Evolutionary conservation across 2,329 filamentous ascomycete species (phyloP).

Genomic region (Trichoderma oligosporum): DNA sequence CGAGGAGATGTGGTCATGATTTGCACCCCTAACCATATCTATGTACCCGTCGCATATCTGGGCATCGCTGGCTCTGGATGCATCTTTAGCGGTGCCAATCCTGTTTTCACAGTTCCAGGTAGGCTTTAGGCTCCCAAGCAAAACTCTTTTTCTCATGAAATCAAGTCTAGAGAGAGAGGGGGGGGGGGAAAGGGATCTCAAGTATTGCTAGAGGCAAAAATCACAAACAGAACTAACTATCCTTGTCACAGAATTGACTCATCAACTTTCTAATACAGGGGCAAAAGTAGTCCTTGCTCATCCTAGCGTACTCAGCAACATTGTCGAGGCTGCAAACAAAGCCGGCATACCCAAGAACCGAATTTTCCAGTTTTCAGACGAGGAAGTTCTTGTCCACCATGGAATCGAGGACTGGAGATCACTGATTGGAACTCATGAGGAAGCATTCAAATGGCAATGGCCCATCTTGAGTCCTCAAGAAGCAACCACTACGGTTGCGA

Average conservation of each 20-base stretch:
- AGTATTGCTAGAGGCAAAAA: not conserved
- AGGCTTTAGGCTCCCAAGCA: constrained; percentile 19
- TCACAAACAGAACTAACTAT: not conserved
- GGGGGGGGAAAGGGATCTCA: no score
- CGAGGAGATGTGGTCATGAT: constrained; percentile 52
- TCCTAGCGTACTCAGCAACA: constrained; percentile 41
- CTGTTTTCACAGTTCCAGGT: constrained; percentile 48
- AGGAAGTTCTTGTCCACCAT: constrained; percentile 27
- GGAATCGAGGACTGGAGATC: constrained; percentile 42
- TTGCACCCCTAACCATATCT: constrained; percentile 53
- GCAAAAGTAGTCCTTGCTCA: constrained; percentile 50
- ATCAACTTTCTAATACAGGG: constrained; percentile 49
- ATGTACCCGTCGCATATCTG: constrained; percentile 51
- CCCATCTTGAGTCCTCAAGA: constrained; percentile 35
- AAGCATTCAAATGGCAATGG: constrained; percentile 41
- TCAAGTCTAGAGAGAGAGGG: no score
- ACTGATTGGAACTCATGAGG: constrained; percentile 34
- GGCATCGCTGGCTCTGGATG: constrained; percentile 50
- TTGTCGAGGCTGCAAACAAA: constrained; percentile 42
- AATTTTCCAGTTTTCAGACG: constrained; percentile 49
- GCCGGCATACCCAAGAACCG: constrained; percentile 38
- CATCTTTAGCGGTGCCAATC: constrained; percentile 54
- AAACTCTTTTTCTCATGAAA: not conserved
- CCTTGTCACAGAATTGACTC: constrained; percentile 42
- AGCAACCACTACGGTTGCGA: constrained; percentile 36